phyloP scores from a whole-genome alignment of 768 basidiomycete genomes.

The Lentinula sp. region DNA sequence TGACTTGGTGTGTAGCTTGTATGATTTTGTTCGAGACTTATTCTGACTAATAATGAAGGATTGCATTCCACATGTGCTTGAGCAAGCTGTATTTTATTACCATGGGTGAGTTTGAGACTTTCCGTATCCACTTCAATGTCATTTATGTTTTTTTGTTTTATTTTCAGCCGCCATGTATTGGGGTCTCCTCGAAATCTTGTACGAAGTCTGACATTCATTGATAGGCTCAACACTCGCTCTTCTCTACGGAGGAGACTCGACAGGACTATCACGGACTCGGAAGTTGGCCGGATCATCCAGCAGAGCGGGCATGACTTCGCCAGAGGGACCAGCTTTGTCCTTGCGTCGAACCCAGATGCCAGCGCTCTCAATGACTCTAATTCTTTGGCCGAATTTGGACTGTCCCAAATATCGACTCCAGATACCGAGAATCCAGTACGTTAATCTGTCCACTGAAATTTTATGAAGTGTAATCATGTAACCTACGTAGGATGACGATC shows the following conservation, averaged over 20 bases:
- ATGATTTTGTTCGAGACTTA: too few species aligned
- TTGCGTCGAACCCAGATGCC: background rate
- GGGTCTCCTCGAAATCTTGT: background rate
- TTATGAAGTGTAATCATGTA: background rate
- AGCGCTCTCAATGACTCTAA: background rate
- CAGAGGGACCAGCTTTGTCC: background rate
- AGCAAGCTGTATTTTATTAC: slow-evolving; percentile 6
- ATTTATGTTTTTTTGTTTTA: background rate
- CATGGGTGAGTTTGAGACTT: background rate
- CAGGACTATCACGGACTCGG: slow-evolving; percentile 1
- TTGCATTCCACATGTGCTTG: slow-evolving; percentile 1
- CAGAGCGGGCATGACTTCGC: background rate
- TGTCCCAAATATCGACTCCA: background rate
- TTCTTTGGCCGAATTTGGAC: background rate
- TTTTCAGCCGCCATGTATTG: background rate
- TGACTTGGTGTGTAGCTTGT: background rate
- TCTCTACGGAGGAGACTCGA: background rate
- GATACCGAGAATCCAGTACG: background rate
- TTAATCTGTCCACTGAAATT: background rate
- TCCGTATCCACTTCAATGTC: background rate
- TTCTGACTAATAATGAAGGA: background rate
- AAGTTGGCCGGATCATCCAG: background rate
- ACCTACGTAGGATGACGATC: background rate
- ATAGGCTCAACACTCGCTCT: slow-evolving; percentile 2
- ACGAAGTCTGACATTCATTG: background rate